phyloP scores from a whole-genome alignment of 441 rosid genomes.

The Croton setiger region DNA sequence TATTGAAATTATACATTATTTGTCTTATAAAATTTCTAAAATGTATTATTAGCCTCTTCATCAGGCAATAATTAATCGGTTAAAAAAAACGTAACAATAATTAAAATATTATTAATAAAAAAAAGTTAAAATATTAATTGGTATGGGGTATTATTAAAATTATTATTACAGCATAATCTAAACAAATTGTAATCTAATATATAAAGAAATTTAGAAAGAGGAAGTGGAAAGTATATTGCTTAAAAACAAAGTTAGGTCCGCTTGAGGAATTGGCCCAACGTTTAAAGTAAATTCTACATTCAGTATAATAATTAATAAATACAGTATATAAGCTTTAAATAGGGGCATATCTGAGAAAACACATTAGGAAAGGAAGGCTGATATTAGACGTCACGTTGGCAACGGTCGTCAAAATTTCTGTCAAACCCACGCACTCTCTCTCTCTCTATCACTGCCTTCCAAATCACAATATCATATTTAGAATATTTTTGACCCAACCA shows the following conservation, averaged over 20 bases:
- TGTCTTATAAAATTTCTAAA: too few relatives aligned
- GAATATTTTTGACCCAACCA: background rate
- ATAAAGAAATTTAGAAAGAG: too few relatives aligned
- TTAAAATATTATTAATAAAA: too few relatives aligned
- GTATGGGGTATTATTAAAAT: too few relatives aligned
- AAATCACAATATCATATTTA: background rate
- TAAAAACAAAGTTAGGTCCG: background rate
- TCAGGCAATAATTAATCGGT: too few relatives aligned
- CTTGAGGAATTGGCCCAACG: background rate
- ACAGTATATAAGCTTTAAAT: background rate
- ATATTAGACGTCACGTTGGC: constrained; percentile 10
- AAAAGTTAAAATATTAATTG: too few relatives aligned
- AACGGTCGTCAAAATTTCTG: constrained; percentile 14
- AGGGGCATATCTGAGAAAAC: background rate
- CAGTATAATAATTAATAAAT: background rate
- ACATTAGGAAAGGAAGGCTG: background rate
- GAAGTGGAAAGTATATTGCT: too few relatives aligned
- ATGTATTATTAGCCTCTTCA: too few relatives aligned
- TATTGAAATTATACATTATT: too few relatives aligned
- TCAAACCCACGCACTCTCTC: background rate
- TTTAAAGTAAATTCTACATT: background rate
- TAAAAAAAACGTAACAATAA: too few relatives aligned
- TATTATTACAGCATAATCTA: too few relatives aligned
- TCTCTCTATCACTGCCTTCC: background rate
- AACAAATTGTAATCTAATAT: too few relatives aligned